These are phyloP conservation scores for Rhizoclosmatium globosum DNA, from an alignment of 192 early-diverging fungal species.

Conservation along the genomic window DNA sequence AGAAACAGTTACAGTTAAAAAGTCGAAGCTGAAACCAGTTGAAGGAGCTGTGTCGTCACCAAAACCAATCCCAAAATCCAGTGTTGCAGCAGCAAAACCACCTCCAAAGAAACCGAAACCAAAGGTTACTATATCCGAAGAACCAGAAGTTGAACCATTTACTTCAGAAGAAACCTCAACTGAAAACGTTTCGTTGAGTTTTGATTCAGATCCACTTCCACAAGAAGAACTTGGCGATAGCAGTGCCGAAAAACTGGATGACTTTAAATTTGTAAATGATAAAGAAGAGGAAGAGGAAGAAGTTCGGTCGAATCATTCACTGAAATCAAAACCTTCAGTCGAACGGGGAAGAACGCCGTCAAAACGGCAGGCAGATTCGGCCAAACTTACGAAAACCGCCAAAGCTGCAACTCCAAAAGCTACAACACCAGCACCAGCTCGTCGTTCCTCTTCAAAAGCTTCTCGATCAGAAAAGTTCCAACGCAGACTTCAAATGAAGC, in stretches of 20 bases:
- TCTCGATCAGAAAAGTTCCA: conserved; percentile 15
- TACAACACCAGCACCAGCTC: background rate
- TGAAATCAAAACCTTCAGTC: background rate
- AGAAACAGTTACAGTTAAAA: conserved; percentile 3
- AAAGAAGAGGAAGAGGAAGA: background rate
- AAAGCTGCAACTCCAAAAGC: conserved; percentile 22
- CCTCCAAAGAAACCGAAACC: conserved; percentile 12
- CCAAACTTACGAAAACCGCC: background rate
- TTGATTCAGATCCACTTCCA: background rate
- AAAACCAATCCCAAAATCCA: background rate
- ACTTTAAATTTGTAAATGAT: background rate
- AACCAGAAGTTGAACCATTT: background rate
- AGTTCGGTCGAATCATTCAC: background rate
- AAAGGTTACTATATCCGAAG: background rate
- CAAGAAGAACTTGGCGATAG: background rate
- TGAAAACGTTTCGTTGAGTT: background rate
- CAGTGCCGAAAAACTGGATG: background rate
- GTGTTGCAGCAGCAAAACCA: background rate
- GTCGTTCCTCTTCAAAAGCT: background rate
- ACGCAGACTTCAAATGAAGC: background rate
- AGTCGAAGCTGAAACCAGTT: conserved; percentile 13
- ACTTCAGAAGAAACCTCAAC: background rate
- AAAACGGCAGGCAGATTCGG: background rate
- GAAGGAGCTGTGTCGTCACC: background rate
- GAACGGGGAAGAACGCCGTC: background rate